A percentile compares a stretch with the other conserved stretches of the same genome.
Evolutionary conservation across 1,139 yeast species (phyloP).

Genomic region (Geotrichum reessii): DNA sequence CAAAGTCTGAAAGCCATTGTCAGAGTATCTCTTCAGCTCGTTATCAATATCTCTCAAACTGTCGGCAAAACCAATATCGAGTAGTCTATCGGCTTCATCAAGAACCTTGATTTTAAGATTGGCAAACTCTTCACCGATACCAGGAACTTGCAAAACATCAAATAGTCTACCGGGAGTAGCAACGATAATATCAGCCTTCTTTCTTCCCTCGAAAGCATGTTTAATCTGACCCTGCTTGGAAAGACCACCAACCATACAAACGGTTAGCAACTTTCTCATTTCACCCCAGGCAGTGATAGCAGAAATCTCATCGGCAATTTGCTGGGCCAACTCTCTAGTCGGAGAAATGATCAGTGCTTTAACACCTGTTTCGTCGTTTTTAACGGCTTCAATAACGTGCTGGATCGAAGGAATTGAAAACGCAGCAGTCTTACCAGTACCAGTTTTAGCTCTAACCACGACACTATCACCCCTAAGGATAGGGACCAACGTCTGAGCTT

Average conservation of each 20-base stretch:
- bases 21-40: constrained; percentile 39
- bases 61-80: constrained; percentile 70
- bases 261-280: constrained; percentile 35
- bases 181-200: constrained; percentile 53
- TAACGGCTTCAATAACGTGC: constrained; percentile 40
- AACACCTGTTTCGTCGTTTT: constrained; percentile 31
- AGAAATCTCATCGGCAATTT: constrained; percentile 63
- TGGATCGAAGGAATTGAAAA: constrained; percentile 77
- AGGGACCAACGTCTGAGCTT: constrained; percentile 65
- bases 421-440: constrained; percentile 92
- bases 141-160: constrained; percentile 47
- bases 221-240: constrained; percentile 38
- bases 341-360: constrained; percentile 73
- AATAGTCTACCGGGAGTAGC: constrained; percentile 88
- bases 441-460: constrained; percentile 88
- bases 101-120: constrained; percentile 60
- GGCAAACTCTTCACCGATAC: constrained; percentile 46
- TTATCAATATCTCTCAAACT: constrained; percentile 53
- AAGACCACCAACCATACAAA: constrained; percentile 50
- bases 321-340: constrained; percentile 87
- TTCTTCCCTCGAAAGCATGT: constrained; percentile 29
- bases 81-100: constrained; percentile 83
- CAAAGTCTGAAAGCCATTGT: constrained; percentile 51
- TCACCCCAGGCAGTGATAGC: constrained; percentile 35
- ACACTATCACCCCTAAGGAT: constrained; percentile 54